Base-by-base conservation (phyloP, 2,329 filamentous ascomycete species). In the Colletotrichum liaoningense region DNA sequence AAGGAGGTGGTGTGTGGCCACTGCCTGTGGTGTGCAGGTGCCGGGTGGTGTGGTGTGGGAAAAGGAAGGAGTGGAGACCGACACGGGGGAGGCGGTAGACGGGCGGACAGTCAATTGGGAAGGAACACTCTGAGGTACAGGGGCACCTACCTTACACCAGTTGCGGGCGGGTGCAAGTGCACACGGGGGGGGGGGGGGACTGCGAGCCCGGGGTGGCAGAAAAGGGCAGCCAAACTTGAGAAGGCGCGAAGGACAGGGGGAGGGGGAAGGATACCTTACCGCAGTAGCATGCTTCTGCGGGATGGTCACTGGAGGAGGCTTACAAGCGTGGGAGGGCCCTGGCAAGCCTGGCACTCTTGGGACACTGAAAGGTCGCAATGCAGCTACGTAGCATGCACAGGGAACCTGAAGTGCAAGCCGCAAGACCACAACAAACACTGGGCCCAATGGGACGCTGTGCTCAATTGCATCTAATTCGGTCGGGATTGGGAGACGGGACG, bases 1-100 rank as follows among this genome's bases (percentile, higher is more conserved):
- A 55, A 49, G 59, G 66, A 49, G 63, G 65, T 52, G 66, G 69
- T 69, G 59, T 69, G 66, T 11, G 38, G 38, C 7, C 16, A 42
- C 38, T 42, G 38, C 38, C 38, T 19, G 38, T 42, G 38, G 38
- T 19, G 38, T 42, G 38, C 14, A 42, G 38, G 38, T 42, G 38
- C 38, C 38, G 16, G 14, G 58, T 62, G 35, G 11, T 42, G 35
- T 60, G 58, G 42, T 62, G 58, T 26, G 26, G 60, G 59, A 28
- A 38, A 28, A 38, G 12, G 22, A 38, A 60, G 12, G 35, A n/a
- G 59, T 49, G 26, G 42, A 12, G 26, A 22, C 24, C 12, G 59
- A 30, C 49, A 33, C 42, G 42, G 42, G 38, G 26, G 11, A 35
- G 42, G 42, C 42, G 42, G 42, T 11, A 49, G 42, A 49, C 42